Percentiles rank a stretch among this genome's conserved stretches.
Evolutionary conservation across 805 yeast species (phyloP).

Genomic region (Hermanozyma aechmeae): DNA sequence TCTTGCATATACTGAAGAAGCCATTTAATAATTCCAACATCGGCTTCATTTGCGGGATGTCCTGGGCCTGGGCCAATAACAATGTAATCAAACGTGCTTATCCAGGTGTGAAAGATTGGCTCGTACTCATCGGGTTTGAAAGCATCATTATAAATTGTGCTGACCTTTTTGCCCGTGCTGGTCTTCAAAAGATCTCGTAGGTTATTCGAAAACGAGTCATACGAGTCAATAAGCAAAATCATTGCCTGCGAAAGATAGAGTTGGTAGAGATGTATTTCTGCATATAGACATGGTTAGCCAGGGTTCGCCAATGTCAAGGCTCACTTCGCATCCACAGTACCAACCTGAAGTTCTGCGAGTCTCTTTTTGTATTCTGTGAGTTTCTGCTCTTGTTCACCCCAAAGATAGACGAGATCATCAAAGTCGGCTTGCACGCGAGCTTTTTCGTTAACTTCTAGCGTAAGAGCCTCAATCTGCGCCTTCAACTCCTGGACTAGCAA

Average conservation of each 20-base stretch:
- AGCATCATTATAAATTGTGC: conserved; percentile 58
- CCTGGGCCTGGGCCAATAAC: conserved; percentile 99
- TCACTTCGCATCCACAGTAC: not conserved
- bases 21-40: conserved; percentile 71
- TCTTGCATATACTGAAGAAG: conserved; percentile 20
- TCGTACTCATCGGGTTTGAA: conserved; percentile 22
- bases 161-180: conserved; percentile 41
- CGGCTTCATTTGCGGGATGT: conserved; percentile 52
- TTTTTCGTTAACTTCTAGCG: conserved; percentile 1
- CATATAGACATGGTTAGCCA: too few relatives aligned
- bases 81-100: conserved; percentile 58
- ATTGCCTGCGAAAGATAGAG: conserved; percentile 6
- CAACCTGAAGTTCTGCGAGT: conserved; percentile 26
- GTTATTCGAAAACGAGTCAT: conserved; percentile 91
- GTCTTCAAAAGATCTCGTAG: conserved; percentile 51
- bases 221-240: conserved; percentile 79
- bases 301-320: too few relatives aligned
- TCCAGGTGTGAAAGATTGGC: conserved; percentile 27
- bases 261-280: not conserved
- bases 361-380: conserved; percentile 46
- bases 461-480: not conserved
- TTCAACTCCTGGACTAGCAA: not conserved
- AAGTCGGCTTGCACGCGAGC: conserved; percentile 6
- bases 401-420: conserved; percentile 69
- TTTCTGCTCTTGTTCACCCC: conserved; percentile 70